Conservation (phyloP, 2,329 filamentous ascomycete species). For the Calonectria naviculata region DNA sequence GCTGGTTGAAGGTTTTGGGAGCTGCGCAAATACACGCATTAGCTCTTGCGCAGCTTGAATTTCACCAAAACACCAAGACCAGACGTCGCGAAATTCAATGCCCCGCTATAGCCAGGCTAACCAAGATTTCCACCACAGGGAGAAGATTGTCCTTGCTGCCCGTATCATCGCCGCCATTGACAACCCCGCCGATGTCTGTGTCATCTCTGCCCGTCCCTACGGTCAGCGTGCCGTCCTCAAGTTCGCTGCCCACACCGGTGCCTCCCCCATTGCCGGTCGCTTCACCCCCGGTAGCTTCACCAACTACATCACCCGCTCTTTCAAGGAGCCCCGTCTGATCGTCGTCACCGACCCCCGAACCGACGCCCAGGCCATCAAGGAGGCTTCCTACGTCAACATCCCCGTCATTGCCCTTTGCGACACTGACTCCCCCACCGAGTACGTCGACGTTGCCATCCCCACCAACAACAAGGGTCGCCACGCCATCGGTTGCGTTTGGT, state of each 20-base stretch:
- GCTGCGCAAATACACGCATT: background rate
- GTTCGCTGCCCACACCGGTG: slow-evolving; percentile 98
- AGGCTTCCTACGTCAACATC: slow-evolving; percentile 99
- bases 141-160: slow-evolving; percentile 99
- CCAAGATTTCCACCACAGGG: slow-evolving; percentile 66
- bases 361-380: slow-evolving; percentile 99
- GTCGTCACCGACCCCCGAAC: slow-evolving; percentile 99
- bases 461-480: slow-evolving; percentile 99
- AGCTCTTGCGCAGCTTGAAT: slow-evolving; percentile 1
- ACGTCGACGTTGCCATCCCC: slow-evolving; percentile 99
- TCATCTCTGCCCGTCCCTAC: slow-evolving; percentile 99
- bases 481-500: slow-evolving; percentile 98
- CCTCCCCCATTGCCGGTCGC: slow-evolving; percentile 97
- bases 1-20: background rate
- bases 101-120: slow-evolving; percentile 31
- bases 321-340: slow-evolving; percentile 99
- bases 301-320: slow-evolving; percentile 99
- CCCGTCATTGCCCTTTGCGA: slow-evolving; percentile 99
- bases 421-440: slow-evolving; percentile 99
- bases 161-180: slow-evolving; percentile 99
- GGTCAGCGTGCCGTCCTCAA: slow-evolving; percentile 99
- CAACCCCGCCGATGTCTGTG: slow-evolving; percentile 99
- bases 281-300: slow-evolving; percentile 99
- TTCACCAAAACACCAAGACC: slow-evolving; percentile 22
- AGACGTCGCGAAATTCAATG: slow-evolving; percentile 31